phyloP scores from a whole-genome alignment of 2,329 filamentous ascomycete species.

The Calonectria crousiana region DNA sequence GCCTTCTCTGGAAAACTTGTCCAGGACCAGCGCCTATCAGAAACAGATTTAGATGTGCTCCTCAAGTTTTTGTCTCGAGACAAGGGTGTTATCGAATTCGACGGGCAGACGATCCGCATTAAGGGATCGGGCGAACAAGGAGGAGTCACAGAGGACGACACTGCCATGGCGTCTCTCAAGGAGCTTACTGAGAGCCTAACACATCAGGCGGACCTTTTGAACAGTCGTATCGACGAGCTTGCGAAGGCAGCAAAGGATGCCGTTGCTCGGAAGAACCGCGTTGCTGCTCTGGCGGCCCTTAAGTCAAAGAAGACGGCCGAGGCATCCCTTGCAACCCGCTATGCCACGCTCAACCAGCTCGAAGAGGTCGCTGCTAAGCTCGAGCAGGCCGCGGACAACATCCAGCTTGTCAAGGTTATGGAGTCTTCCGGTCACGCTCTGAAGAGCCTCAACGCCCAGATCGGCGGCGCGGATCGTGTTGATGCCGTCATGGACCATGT shows the following conservation, averaged over 20 bases:
- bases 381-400: constrained; percentile 86
- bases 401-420: constrained; percentile 87
- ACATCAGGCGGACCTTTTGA: constrained; percentile 77
- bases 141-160: constrained; percentile 80
- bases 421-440: constrained; percentile 81
- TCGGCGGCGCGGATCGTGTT: constrained; percentile 82
- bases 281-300: constrained; percentile 82
- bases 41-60: constrained; percentile 77
- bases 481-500: constrained; percentile 81
- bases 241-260: constrained; percentile 75
- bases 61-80: constrained; percentile 78
- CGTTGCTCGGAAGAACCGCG: constrained; percentile 77
- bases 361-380: constrained; percentile 88
- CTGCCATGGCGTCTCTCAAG: constrained; percentile 85
- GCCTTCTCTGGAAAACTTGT: constrained; percentile 67
- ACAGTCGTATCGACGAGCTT: constrained; percentile 75
- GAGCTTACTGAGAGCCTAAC: constrained; percentile 81
- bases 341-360: constrained; percentile 81
- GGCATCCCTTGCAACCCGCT: constrained; percentile 76
- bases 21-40: constrained; percentile 64
- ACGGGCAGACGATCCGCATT: constrained; percentile 81
- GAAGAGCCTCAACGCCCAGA: constrained; percentile 77
- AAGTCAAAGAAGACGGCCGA: constrained; percentile 88
- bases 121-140: constrained; percentile 63
- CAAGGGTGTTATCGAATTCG: constrained; percentile 68